Base-by-base conservation (phyloP, 2,329 filamentous ascomycete species). In the Aspergillus sp. region DNA sequence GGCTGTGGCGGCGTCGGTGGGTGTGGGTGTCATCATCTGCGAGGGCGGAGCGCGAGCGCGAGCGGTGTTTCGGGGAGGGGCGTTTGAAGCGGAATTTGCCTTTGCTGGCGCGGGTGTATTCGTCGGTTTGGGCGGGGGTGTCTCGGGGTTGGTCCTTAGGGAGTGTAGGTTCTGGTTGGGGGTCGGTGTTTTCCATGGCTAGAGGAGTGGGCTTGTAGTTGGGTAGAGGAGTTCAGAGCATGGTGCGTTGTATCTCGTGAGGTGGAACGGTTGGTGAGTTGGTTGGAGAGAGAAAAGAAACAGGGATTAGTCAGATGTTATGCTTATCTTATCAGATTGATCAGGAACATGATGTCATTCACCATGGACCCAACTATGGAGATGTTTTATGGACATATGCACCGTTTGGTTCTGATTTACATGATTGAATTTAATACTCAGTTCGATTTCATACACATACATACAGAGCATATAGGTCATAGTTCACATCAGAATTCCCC, bases 61-160 rank as follows among this genome's bases (percentile, higher is more conserved):
- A 34, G 47, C 32, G 34, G 11, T 38, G 51, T 40, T 57, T 57
- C 6, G 55, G 54, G 16, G 53, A 55, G 2, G 58, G 58, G 11
- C 61, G 61, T 60, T 72, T 72, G 60, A 72, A 70, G 45, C 70
- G 68, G 53, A 72, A 71, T 58, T 57, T 67, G 3, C 62, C 58
- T 5, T 53, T 52, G 19, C 56, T 49, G 6, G 64, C 49, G 5
- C 40, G 41, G 9, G 50, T 21, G 50, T 63, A 58, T 40, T 61
- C 59, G 47, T 59, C 23, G 36, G 10, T 14, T 43, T 43, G 31
- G 31, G 17, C 11, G 23, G 32, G 21, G 36, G 17, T 16, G 11
- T 38, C 3, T 9, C 11, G 34, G 3, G 34, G 34, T 10, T 38
- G 14, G 34, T 38, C 34, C n/a, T 38, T n/a, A n/a, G 21, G 20